Percentiles rank a stretch among this genome's conserved stretches.
Conservation (phyloP, 83 land plant genomes). For the Isoetes engelmannii region DNA sequence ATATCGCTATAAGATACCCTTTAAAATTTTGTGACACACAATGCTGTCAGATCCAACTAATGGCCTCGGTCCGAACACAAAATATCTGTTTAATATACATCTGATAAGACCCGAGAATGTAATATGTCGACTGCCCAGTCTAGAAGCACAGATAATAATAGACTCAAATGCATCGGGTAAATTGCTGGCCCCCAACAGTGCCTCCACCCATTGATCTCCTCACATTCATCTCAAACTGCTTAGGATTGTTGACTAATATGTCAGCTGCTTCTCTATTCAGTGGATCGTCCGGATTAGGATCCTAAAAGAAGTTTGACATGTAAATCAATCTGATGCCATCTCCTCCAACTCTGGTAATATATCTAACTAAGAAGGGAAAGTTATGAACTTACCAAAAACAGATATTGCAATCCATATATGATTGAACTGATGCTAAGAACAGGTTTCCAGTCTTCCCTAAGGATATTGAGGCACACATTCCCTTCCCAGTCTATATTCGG, state of each 20-base stretch:
- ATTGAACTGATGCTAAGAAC: conserved; percentile 9
- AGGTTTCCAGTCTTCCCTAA: conserved; percentile 12
- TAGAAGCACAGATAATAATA: no score
- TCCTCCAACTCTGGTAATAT: neutral
- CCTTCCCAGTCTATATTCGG: conserved; percentile 11
- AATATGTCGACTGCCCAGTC: no score
- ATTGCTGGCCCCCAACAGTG: neutral
- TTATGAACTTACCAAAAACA: conserved; percentile 3
- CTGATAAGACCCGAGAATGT: no score
- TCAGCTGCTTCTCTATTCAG: conserved; percentile 7
- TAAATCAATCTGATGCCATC: neutral
- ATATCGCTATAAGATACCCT: no score
- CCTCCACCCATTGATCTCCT: conserved; percentile 7
- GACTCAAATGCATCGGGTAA: conserved; percentile 3
- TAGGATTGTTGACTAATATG: neutral
- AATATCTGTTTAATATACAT: no score
- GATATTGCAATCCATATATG: conserved; percentile 3
- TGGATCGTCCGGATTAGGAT: conserved; percentile 13
- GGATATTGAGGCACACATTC: conserved; percentile 10
- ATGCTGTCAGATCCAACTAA: no score
- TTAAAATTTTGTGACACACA: no score
- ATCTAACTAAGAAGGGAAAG: neutral
- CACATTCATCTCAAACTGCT: neutral
- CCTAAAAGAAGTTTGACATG: neutral
- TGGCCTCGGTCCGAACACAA: no score